A percentile compares a stretch with the other conserved stretches of the same genome.
Conservation (phyloP, 2,329 filamentous ascomycete species). For the Calonectria pseudoturangicola region DNA sequence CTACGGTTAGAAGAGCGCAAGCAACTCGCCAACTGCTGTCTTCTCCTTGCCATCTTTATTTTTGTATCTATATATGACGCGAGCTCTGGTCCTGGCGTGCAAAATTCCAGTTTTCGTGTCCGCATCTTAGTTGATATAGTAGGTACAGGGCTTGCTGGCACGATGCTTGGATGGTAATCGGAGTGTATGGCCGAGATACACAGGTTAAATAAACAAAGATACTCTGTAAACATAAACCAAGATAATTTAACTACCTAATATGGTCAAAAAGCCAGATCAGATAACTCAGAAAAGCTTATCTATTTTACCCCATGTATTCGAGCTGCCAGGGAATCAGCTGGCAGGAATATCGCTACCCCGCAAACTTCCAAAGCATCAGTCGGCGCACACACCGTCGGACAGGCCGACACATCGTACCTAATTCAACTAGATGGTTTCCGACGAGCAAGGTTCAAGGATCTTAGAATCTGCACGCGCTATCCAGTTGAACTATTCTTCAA, state of each 20-base stretch:
- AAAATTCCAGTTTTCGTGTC: neutral
- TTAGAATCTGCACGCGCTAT: too few species aligned
- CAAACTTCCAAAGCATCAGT: too few species aligned
- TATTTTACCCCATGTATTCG: too few species aligned
- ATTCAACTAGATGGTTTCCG: neutral
- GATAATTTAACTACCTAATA: too few species aligned
- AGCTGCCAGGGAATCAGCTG: neutral
- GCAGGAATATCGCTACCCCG: too few species aligned
- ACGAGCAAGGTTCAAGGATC: neutral
- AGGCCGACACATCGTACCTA: neutral
- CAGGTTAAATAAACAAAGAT: neutral
- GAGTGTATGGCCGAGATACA: neutral
- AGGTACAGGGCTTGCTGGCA: neutral
- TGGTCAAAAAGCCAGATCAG: too few species aligned
- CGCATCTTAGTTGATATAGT: neutral
- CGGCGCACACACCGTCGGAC: neutral
- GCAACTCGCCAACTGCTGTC: neutral
- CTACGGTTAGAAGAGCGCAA: slow-evolving; percentile 6
- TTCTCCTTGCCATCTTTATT: neutral
- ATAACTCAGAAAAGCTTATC: too few species aligned
- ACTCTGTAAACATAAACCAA: too few species aligned
- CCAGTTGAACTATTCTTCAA: neutral
- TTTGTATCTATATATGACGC: neutral
- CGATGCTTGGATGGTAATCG: neutral
- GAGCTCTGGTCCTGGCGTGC: neutral